These are phyloP conservation scores for Monilinia polystroma DNA, from an alignment of 2,329 filamentous ascomycete species.

Conservation along the genomic window DNA sequence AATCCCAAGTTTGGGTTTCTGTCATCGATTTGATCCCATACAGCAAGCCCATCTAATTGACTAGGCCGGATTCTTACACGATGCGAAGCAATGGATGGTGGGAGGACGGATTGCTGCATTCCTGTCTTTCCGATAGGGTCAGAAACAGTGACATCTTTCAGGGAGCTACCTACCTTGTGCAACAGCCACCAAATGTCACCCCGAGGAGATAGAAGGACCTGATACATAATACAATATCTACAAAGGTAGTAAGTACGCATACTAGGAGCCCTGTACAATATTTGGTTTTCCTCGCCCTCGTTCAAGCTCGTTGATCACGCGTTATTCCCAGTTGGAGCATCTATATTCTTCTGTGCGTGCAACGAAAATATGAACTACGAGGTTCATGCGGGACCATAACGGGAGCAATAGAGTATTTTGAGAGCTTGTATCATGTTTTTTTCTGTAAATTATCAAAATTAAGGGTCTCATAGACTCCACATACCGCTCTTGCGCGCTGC, in stretches of 20 bases:
- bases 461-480: not conserved
- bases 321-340: not conserved
- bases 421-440: not conserved
- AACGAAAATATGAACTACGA: not conserved
- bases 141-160: not conserved
- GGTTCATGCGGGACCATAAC: not conserved
- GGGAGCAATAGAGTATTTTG: not conserved
- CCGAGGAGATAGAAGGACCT: not conserved
- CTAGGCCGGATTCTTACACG: not conserved
- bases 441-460: not conserved
- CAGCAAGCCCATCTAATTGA: not conserved
- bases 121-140: not conserved
- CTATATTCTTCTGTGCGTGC: conserved; percentile 1
- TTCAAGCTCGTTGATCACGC: not conserved
- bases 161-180: not conserved
- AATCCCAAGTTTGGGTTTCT: not conserved
- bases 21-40: not conserved
- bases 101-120: not conserved
- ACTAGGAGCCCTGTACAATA: not conserved
- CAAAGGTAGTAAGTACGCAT: not conserved
- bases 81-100: not conserved
- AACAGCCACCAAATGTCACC: conserved; percentile 3
- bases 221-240: not conserved
- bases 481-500: not conserved
- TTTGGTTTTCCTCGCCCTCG: not conserved